Evolutionary conservation across 2,329 filamentous ascomycete species (phyloP).

Genomic region (Xylaria hypoxylon): DNA sequence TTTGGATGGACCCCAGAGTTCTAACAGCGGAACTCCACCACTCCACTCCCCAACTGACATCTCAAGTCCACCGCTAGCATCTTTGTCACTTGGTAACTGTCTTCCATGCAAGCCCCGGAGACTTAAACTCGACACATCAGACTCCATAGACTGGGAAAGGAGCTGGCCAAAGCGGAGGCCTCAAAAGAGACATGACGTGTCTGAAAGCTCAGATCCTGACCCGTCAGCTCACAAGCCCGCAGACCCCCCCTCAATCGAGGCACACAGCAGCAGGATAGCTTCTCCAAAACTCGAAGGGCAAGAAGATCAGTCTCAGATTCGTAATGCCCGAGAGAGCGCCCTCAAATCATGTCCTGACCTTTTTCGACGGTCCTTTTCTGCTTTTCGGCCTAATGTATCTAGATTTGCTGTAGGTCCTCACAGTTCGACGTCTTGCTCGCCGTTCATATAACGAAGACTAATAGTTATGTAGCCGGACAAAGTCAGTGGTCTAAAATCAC

Average conservation of each 20-base stretch:
- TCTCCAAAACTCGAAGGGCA: conserved; percentile 26
- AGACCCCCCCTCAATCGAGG: conserved; percentile 21
- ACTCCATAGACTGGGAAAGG: conserved; percentile 47
- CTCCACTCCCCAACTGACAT: conserved; percentile 33
- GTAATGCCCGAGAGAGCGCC: conserved; percentile 31
- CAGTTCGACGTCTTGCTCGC: no score
- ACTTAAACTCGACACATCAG: conserved; percentile 37
- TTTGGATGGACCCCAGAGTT: conserved; percentile 47
- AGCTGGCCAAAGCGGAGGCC: conserved; percentile 46
- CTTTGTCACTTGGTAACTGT: conserved; percentile 35
- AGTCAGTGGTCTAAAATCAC: conserved; percentile 23
- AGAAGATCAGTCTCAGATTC: conserved; percentile 34
- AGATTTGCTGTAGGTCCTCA: conserved; percentile 26
- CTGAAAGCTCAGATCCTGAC: conserved; percentile 42
- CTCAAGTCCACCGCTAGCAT: conserved; percentile 28
- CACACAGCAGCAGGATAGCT: conserved; percentile 13
- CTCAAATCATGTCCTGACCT: conserved; percentile 49
- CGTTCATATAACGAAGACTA: conserved; percentile 1
- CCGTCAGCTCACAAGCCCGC: conserved; percentile 4
- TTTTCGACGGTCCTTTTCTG: conserved; percentile 34
- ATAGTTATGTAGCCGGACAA: conserved; percentile 34
- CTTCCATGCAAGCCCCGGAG: conserved; percentile 34
- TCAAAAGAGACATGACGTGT: conserved; percentile 46
- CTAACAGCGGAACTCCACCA: conserved; percentile 36
- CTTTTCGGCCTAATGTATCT: conserved; percentile 1